These are phyloP conservation scores for Candida oleophila DNA, from an alignment of 805 yeast species.

Conservation along the genomic window DNA sequence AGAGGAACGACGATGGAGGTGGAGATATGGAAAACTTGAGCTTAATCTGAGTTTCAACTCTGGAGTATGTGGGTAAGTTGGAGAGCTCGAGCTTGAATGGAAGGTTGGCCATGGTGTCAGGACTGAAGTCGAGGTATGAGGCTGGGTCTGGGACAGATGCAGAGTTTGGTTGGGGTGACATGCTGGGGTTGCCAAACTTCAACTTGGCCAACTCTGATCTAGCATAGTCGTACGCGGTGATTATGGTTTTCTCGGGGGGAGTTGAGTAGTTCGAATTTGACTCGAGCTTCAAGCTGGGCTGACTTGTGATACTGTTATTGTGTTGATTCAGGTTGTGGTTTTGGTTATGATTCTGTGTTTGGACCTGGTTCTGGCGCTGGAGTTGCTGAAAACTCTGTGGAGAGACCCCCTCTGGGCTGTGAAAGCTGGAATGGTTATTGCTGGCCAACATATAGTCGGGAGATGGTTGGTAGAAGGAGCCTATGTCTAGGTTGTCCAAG, in stretches of 20 bases:
- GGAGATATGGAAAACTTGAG: constrained; percentile 68
- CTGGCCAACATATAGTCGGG: constrained; percentile 1
- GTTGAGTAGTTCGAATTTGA: background rate
- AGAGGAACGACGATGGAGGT: constrained; percentile 67
- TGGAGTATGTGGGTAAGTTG: constrained; percentile 74
- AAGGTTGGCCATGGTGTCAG: constrained; percentile 31
- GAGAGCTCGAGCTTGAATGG: constrained; percentile 53
- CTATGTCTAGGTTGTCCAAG: constrained; percentile 1
- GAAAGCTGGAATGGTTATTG: constrained; percentile 1
- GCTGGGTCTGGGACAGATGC: constrained; percentile 29
- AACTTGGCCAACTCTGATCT: constrained; percentile 44
- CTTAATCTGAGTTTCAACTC: constrained; percentile 96
- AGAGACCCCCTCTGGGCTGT: constrained; percentile 4
- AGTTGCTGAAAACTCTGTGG: background rate
- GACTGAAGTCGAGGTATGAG: constrained; percentile 37
- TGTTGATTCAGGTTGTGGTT: background rate
- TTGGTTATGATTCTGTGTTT: background rate
- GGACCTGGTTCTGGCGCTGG: background rate
- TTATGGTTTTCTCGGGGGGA: background rate
- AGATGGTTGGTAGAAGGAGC: background rate
- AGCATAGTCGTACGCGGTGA: constrained; percentile 3
- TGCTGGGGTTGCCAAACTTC: constrained; percentile 49
- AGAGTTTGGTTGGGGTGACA: constrained; percentile 35
- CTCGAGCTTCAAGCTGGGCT: background rate
- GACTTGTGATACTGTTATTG: background rate